These are phyloP conservation scores for Epichloe festucae DNA, from an alignment of 2,329 filamentous ascomycete genomes.

Conservation along the genomic window DNA sequence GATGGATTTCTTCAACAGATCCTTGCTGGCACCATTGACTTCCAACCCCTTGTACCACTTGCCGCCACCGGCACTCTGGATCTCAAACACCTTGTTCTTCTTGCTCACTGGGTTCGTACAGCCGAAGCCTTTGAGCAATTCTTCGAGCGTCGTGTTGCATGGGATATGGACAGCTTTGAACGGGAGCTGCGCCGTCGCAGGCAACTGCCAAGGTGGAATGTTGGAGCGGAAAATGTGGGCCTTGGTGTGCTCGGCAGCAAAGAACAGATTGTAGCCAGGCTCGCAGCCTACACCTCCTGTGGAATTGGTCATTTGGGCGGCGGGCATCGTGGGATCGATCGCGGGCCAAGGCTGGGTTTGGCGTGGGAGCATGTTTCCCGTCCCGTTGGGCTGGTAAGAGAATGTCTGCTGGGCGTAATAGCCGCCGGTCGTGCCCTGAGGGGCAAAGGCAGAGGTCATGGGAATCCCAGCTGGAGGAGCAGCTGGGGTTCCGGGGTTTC, in stretches of 20 bases:
- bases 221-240: conserved; percentile 42
- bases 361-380: conserved; percentile 22
- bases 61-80: conserved; percentile 40
- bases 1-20: conserved; percentile 35
- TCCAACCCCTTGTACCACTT: conserved; percentile 45
- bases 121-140: conserved; percentile 47
- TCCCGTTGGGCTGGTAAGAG: conserved; percentile 26
- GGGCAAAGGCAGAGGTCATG: not conserved
- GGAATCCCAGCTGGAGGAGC: not conserved
- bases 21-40: conserved; percentile 36
- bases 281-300: conserved; percentile 46
- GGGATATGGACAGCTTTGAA: conserved; percentile 42
- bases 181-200: conserved; percentile 25
- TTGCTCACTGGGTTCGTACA: conserved; percentile 35
- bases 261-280: conserved; percentile 51
- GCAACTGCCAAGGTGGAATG: conserved; percentile 40
- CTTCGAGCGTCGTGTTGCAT: conserved; percentile 35
- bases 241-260: conserved; percentile 43
- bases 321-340: conserved; percentile 33
- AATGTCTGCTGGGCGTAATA: conserved; percentile 15
- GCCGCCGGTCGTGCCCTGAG: conserved; percentile 9
- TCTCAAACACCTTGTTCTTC: conserved; percentile 45
- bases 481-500: conserved; percentile 4
- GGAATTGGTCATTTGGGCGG: conserved; percentile 41
- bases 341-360: conserved; percentile 28